These are phyloP conservation scores for Arthrobotrys musiformis DNA, from an alignment of 2,329 filamentous ascomycete species.

Conservation along the genomic window DNA sequence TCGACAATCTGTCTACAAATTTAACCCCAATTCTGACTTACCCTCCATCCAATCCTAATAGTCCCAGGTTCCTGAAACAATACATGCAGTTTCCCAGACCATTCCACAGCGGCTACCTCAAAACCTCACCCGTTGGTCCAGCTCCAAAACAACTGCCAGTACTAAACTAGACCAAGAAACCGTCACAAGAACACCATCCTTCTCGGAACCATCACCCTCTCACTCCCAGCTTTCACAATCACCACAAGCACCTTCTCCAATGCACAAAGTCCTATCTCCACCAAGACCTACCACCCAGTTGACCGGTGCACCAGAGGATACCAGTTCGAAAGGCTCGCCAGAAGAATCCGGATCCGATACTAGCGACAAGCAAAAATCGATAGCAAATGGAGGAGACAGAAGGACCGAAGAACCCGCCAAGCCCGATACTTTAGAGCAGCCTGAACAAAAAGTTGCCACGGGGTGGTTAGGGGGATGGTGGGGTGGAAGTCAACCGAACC, in stretches of 20 bases:
- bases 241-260: slow-evolving; percentile 22
- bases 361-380: not conserved
- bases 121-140: slow-evolving; percentile 42
- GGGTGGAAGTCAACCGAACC: slow-evolving; percentile 35
- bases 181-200: slow-evolving; percentile 27
- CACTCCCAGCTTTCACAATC: slow-evolving; percentile 14
- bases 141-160: slow-evolving; percentile 43
- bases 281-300: slow-evolving; percentile 52
- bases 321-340: not conserved
- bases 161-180: slow-evolving; percentile 46
- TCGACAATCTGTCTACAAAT: not conserved
- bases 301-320: slow-evolving; percentile 18
- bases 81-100: slow-evolving; percentile 38
- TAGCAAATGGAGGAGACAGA: slow-evolving; percentile 12
- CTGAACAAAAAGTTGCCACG: slow-evolving; percentile 35
- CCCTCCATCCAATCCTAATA: slow-evolving; percentile 6
- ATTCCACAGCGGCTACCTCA: slow-evolving; percentile 50
- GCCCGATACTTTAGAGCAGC: not conserved
- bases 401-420: not conserved
- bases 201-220: slow-evolving; percentile 22
- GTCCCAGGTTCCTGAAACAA: slow-evolving; percentile 42
- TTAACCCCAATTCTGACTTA: slow-evolving; percentile 5
- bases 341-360: slow-evolving; percentile 3
- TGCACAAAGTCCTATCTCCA: slow-evolving; percentile 44
- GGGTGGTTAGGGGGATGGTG: slow-evolving; percentile 44